Conservation (phyloP, 225 moss, liverwort and hornwort species). For the Ulota crispa region DNA sequence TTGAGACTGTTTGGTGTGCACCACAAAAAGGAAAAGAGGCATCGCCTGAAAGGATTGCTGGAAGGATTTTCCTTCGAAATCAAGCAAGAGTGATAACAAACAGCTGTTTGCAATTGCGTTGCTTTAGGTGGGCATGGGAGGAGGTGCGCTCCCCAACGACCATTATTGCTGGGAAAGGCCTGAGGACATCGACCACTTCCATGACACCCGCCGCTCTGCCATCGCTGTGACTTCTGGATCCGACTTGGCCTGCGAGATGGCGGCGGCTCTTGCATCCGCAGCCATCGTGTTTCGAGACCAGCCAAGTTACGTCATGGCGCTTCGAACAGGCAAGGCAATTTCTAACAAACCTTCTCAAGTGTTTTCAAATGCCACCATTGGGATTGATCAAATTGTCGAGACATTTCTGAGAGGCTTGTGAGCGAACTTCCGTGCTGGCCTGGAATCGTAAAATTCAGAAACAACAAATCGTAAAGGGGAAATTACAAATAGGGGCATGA, state of each 20-base stretch:
- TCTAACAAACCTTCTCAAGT: too few species aligned
- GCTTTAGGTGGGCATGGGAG: constrained; percentile 55
- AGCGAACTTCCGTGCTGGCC: too few species aligned
- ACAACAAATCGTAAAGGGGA: too few species aligned
- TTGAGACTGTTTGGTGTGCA: not conserved
- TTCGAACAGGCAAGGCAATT: constrained; percentile 27
- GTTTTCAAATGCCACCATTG: too few species aligned
- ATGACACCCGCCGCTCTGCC: constrained; percentile 38
- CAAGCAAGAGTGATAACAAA: too few species aligned
- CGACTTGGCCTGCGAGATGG: constrained; percentile 89
- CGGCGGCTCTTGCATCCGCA: constrained; percentile 81
- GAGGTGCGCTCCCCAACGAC: constrained; percentile 49
- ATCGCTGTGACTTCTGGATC: constrained; percentile 50
- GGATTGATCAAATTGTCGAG: too few species aligned
- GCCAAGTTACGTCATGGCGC: constrained; percentile 29
- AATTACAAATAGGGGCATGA: too few species aligned
- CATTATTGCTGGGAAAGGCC: constrained; percentile 91
- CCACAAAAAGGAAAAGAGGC: not conserved
- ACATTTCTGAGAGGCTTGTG: too few species aligned
- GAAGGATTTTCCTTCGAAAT: too few species aligned
- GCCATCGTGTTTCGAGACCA: constrained; percentile 76
- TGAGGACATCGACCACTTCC: constrained; percentile 58
- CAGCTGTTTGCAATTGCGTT: not conserved
- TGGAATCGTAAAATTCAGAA: too few species aligned
- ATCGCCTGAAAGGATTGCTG: not conserved